These are phyloP conservation scores for Potentilla sterilis DNA, from an alignment of 306 rosid species.

Conservation along the genomic window DNA sequence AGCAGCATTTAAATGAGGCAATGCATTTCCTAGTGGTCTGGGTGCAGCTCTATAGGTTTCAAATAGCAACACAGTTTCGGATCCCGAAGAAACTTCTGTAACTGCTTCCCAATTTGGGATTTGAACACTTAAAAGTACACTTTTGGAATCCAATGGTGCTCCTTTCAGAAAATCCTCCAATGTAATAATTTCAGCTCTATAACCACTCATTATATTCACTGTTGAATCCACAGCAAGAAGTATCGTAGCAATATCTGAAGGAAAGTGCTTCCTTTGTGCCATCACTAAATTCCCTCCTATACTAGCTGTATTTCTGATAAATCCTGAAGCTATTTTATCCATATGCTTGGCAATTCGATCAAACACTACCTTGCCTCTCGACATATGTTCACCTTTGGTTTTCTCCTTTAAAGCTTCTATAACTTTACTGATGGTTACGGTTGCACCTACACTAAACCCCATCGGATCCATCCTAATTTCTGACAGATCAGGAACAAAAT, in stretches of 20 bases:
- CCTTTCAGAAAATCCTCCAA: slow-evolving; percentile 69
- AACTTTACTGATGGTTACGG: slow-evolving; percentile 59
- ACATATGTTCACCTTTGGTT: slow-evolving; percentile 19
- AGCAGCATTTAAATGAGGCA: slow-evolving; percentile 76
- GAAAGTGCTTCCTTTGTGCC: slow-evolving; percentile 78
- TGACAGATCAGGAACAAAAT: slow-evolving; percentile 53
- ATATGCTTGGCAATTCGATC: slow-evolving; percentile 59
- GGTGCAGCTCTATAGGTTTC: slow-evolving; percentile 85
- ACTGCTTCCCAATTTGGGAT: slow-evolving; percentile 50
- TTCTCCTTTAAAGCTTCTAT: slow-evolving; percentile 50
- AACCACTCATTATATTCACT: slow-evolving; percentile 53
- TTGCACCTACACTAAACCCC: slow-evolving; percentile 75
- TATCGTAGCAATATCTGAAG: slow-evolving; percentile 81
- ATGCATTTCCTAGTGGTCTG: slow-evolving; percentile 80
- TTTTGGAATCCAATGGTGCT: slow-evolving; percentile 52
- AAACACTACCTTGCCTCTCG: slow-evolving; percentile 44
- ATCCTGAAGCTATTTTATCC: slow-evolving; percentile 70
- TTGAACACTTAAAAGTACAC: slow-evolving; percentile 59
- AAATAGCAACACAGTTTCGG: slow-evolving; percentile 40
- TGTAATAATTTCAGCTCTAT: slow-evolving; percentile 44
- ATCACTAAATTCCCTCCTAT: slow-evolving; percentile 86
- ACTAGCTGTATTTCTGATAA: slow-evolving; percentile 71
- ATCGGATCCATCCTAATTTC: slow-evolving; percentile 43
- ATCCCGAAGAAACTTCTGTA: slow-evolving; percentile 32
- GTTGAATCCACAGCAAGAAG: slow-evolving; percentile 74